Conservation (phyloP, 441 rosid genomes). For the Populus tomentosa region DNA sequence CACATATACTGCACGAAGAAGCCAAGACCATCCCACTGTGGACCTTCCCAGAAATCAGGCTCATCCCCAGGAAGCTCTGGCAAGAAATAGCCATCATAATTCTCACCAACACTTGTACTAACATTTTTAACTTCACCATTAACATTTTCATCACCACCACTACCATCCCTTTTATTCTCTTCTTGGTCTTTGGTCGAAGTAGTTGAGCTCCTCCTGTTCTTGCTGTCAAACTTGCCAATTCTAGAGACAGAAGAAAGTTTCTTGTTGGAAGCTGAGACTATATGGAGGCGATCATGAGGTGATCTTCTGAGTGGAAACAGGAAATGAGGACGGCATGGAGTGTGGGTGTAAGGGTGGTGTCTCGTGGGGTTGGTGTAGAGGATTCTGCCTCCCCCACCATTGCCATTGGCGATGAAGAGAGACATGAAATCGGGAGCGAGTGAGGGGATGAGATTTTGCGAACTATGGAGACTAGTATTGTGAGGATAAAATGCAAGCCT, state of each 20-base stretch:
- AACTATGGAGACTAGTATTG: not conserved
- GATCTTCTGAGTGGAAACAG: conserved; percentile 21
- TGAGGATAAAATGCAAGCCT: not conserved
- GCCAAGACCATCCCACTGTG: conserved; percentile 73
- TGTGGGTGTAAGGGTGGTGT: conserved; percentile 16
- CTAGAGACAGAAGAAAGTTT: conserved; percentile 41
- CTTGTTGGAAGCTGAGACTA: conserved; percentile 44
- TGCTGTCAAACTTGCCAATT: conserved; percentile 71
- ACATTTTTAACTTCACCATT: conserved; percentile 16
- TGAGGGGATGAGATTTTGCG: conserved; percentile 27
- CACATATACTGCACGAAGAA: conserved; percentile 79
- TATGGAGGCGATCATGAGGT: conserved; percentile 19
- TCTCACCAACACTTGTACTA: conserved; percentile 17
- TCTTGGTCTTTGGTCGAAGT: conserved; percentile 38
- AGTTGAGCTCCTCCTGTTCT: conserved; percentile 44
- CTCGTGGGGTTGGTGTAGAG: conserved; percentile 23
- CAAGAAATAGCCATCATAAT: conserved; percentile 33
- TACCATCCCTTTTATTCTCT: conserved; percentile 25
- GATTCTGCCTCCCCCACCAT: conserved; percentile 36
- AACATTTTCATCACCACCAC: conserved; percentile 17
- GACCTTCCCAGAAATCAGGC: conserved; percentile 77
- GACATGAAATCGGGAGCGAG: conserved; percentile 27
- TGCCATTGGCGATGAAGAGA: conserved; percentile 40
- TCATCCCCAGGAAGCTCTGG: conserved; percentile 60
- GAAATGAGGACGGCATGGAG: conserved; percentile 16